Evolutionary conservation across 805 yeast species (phyloP), one percentile per base, ranked within the genome.

Genomic region (Cyberlindnera maritima): DNA sequence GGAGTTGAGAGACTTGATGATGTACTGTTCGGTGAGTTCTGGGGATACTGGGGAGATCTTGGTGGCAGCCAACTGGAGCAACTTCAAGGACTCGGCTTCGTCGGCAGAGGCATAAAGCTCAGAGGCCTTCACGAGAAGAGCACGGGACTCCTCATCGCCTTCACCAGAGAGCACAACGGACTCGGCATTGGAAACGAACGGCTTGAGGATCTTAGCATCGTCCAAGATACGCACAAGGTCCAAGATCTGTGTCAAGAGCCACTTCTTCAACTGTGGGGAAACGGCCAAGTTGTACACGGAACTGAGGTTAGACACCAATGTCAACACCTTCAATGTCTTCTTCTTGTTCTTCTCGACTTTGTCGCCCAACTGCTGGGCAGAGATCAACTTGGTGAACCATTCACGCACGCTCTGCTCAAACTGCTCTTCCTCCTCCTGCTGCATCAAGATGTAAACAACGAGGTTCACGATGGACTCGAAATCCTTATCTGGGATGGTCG

Each of bases 381-480:
- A 39, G 40, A 56, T 53, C n/a, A 62, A 48, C 17, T 53, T 41
- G 12, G 46, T 28, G 18, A 58, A 47, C 36, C 43, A 48, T n/a
- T 50, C 41, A 31, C 41, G 46, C 9, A 45, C 39, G 31, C 45
- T 39, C 32, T 36, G 46, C 32, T 53, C 54, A 39, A 43, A 48
- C 43, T 46, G 38, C 12, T 25, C 36, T 15, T 41, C 36, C 18
- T 41, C 25, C n/a, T 44, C 43, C 36, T 42, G 42, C 15, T 43
- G 44, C 36, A 44, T 34, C 32, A 61, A 44, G 35, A 62, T 60
- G 47, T 50, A 54, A 26, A 56, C 49, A 9, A 50, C 59, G 29
- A 62, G 50, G 40, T 60, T 62, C 14, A 52, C 50, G n/a, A 59
- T 46, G 5, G 57, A 36, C 44, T 62, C 66, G 21, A 58, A 44